Evolutionary conservation across 1,139 yeast species (phyloP).

Genomic region (Maudiozyma humilis): DNA sequence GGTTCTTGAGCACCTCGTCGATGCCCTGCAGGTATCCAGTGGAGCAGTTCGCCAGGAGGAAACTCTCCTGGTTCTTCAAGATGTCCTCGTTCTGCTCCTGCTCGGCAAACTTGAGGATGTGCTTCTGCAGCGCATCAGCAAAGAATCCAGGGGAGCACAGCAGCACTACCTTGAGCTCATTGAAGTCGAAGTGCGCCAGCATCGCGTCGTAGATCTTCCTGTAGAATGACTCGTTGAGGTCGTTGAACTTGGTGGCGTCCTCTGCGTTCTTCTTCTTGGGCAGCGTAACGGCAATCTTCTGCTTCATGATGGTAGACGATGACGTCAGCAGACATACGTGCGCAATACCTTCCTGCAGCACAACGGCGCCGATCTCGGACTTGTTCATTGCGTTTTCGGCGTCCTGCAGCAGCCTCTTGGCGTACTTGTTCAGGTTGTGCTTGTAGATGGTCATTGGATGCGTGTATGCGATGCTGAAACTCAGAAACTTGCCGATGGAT

Average conservation of each 20-base stretch:
- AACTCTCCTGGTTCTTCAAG: slow-evolving; percentile 54
- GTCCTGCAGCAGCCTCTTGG: slow-evolving; percentile 55
- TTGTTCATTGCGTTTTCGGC: slow-evolving; percentile 67
- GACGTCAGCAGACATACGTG: slow-evolving; percentile 85
- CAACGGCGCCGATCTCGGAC: slow-evolving; percentile 92
- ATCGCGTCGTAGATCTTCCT: slow-evolving; percentile 55
- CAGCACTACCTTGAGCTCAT: slow-evolving; percentile 63
- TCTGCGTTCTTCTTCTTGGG: slow-evolving; percentile 78
- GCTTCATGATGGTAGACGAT: slow-evolving; percentile 72
- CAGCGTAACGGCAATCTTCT: slow-evolving; percentile 71
- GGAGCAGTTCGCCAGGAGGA: slow-evolving; percentile 72
- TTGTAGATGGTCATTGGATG: slow-evolving; percentile 65
- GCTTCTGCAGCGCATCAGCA: slow-evolving; percentile 55
- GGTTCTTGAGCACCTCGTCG: slow-evolving; percentile 71
- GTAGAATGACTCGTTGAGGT: slow-evolving; percentile 64
- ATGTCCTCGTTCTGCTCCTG: slow-evolving; percentile 48
- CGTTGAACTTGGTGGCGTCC: slow-evolving; percentile 70
- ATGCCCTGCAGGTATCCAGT: slow-evolving; percentile 90
- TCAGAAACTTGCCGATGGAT: slow-evolving; percentile 77
- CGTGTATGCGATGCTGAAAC: slow-evolving; percentile 70
- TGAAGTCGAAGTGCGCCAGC: slow-evolving; percentile 58
- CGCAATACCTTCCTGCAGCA: slow-evolving; percentile 88
- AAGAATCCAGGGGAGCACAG: slow-evolving; percentile 88
- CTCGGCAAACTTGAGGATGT: slow-evolving; percentile 47
- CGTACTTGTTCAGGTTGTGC: slow-evolving; percentile 72